Evolutionary conservation across 2,329 filamentous ascomycete genomes (phyloP).

Genomic region (Cadophora malorum): DNA sequence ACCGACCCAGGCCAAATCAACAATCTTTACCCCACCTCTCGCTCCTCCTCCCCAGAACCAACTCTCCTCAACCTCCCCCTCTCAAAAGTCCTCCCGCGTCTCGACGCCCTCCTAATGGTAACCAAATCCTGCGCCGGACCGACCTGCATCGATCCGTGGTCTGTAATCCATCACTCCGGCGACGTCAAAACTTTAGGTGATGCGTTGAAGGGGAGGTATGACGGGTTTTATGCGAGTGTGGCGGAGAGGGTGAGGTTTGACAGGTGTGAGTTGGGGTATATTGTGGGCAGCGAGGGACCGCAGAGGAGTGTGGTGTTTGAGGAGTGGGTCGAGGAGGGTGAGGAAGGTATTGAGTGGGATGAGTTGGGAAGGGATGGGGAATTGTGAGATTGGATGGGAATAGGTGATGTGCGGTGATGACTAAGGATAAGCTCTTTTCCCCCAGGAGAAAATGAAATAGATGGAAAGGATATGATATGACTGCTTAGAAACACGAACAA

Average conservation of each 20-base stretch:
- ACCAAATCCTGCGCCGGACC: slow-evolving; percentile 64
- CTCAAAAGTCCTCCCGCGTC: slow-evolving; percentile 53
- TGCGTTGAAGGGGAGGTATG: slow-evolving; percentile 55
- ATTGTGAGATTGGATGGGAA: background rate
- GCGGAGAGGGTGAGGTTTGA: slow-evolving; percentile 58
- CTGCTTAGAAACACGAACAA: too few species aligned
- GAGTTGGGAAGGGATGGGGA: background rate
- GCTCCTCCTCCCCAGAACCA: slow-evolving; percentile 22
- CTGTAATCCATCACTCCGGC: slow-evolving; percentile 58
- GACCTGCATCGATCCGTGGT: slow-evolving; percentile 63
- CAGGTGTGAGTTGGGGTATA: slow-evolving; percentile 62
- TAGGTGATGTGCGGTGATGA: too few species aligned
- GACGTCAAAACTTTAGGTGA: slow-evolving; percentile 58
- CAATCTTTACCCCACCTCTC: slow-evolving; percentile 49
- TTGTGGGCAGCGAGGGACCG: slow-evolving; percentile 59
- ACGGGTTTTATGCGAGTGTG: slow-evolving; percentile 58
- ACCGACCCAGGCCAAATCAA: slow-evolving; percentile 58
- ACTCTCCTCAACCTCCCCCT: slow-evolving; percentile 47
- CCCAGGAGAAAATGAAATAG: too few species aligned
- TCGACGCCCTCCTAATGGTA: slow-evolving; percentile 65
- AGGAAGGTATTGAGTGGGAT: too few species aligned
- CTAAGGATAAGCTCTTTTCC: too few species aligned
- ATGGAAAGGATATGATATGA: too few species aligned
- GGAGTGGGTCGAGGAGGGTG: background rate
- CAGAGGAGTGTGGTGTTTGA: slow-evolving; percentile 26